Percentiles rank a stretch among this genome's conserved stretches.
phyloP scores from a whole-genome alignment of 2,329 filamentous ascomycete genomes.

The Claviceps capensis region DNA sequence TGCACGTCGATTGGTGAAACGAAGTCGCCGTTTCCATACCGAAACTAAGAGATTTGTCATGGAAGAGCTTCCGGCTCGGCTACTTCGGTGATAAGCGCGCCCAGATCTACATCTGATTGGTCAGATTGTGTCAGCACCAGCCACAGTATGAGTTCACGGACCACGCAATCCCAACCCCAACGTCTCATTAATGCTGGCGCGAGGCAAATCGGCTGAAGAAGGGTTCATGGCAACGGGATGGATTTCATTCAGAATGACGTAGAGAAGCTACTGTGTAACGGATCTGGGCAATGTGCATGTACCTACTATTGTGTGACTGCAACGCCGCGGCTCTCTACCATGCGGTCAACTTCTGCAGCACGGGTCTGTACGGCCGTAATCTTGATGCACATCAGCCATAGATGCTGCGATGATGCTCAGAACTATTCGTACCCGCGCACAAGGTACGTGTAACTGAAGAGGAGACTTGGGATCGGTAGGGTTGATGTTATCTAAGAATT shows the following conservation, averaged over 20 bases:
- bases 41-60: conserved; percentile 21
- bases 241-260: neutral
- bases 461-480: too few species aligned
- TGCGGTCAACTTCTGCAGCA: too few species aligned
- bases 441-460: too few species aligned
- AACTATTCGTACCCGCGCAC: too few species aligned
- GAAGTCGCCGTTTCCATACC: conserved; percentile 5
- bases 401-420: too few species aligned
- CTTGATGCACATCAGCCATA: too few species aligned
- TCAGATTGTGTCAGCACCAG: conserved; percentile 5
- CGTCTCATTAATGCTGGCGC: neutral
- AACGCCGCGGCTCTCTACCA: neutral
- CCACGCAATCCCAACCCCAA: neutral
- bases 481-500: too few species aligned
- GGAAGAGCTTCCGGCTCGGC: conserved; percentile 17
- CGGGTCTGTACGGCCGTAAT: too few species aligned
- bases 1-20: conserved; percentile 2
- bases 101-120: conserved; percentile 17
- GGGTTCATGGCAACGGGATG: neutral
- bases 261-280: neutral
- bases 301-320: neutral
- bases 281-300: neutral
- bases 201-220: neutral
- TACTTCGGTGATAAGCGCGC: conserved; percentile 23
- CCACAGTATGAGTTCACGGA: neutral